A percentile compares a stretch with the other conserved stretches of the same genome.
Evolutionary conservation across 1,284 basidiomycete species (phyloP).

Genomic region (Laetiporus sulphureus): DNA sequence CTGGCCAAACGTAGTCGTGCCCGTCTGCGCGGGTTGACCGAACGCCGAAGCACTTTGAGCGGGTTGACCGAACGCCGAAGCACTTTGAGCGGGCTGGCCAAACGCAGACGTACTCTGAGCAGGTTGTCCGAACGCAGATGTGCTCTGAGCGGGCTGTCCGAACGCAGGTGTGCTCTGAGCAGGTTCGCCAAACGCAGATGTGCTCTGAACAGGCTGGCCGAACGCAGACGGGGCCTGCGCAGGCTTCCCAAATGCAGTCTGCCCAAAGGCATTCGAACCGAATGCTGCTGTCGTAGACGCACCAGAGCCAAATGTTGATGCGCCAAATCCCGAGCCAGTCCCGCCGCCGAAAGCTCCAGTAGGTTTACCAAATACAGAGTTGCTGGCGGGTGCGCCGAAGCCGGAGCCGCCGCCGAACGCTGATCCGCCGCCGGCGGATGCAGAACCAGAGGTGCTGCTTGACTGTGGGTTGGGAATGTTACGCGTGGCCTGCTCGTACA

Average conservation of each 20-base stretch:
- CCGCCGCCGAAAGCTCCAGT: slow-evolving; percentile 12
- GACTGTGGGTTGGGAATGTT: slow-evolving; percentile 18
- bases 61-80: slow-evolving; percentile 30
- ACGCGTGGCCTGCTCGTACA: slow-evolving; percentile 45
- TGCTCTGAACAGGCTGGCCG: slow-evolving; percentile 22
- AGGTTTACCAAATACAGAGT: slow-evolving; percentile 37
- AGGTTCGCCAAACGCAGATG: slow-evolving; percentile 16
- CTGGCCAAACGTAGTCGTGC: slow-evolving; percentile 26
- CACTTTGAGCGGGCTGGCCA: slow-evolving; percentile 15
- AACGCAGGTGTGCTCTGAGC: slow-evolving; percentile 22
- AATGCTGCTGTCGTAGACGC: slow-evolving; percentile 32
- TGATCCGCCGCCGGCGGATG: slow-evolving; percentile 14
- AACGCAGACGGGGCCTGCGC: slow-evolving; percentile 27
- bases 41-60: slow-evolving; percentile 23
- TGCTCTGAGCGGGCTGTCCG: slow-evolving; percentile 22
- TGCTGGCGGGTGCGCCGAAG: slow-evolving; percentile 22
- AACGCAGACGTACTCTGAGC: slow-evolving; percentile 20
- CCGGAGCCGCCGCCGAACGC: slow-evolving; percentile 12
- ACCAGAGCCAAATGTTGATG: slow-evolving; percentile 15
- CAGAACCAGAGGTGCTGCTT: no score
- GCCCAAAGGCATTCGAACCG: slow-evolving; percentile 21
- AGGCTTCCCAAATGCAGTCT: slow-evolving; percentile 16
- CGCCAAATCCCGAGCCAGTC: slow-evolving; percentile 5
- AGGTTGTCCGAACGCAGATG: slow-evolving; percentile 30
- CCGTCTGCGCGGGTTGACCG: slow-evolving; percentile 23